Percentiles rank a stretch among this genome's conserved stretches.
These are phyloP conservation scores for Leccinum griseonigrum DNA, from an alignment of 1,284 basidiomycete genomes.

Conservation along the genomic window DNA sequence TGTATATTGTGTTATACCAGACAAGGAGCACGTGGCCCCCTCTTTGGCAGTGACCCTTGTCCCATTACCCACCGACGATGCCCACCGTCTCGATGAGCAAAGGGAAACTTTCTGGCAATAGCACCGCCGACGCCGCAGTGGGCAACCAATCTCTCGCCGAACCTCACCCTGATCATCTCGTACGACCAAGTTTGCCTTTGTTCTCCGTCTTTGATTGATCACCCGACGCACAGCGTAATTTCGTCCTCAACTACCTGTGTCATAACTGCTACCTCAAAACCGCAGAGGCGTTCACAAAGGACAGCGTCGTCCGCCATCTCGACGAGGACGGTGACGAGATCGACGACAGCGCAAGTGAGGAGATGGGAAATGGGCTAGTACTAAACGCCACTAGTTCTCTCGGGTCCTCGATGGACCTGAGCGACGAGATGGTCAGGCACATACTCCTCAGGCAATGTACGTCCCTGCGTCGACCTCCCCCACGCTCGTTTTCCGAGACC, in stretches of 20 bases:
- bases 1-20: background rate
- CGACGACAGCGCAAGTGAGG: slow-evolving; percentile 22
- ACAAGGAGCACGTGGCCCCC: slow-evolving; percentile 19
- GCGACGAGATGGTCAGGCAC: slow-evolving; percentile 44
- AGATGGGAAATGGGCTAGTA: slow-evolving; percentile 14
- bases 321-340: slow-evolving; percentile 72
- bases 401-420: slow-evolving; percentile 32
- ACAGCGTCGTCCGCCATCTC: slow-evolving; percentile 57
- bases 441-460: slow-evolving; percentile 59
- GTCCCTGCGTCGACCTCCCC: slow-evolving; percentile 15
- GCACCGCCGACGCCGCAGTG: background rate
- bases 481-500: background rate
- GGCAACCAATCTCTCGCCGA: slow-evolving; percentile 25
- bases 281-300: slow-evolving; percentile 67
- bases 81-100: slow-evolving; percentile 18
- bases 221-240: slow-evolving; percentile 47
- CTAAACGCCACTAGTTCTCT: slow-evolving; percentile 2
- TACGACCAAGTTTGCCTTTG: slow-evolving; percentile 7
- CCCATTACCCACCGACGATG: slow-evolving; percentile 17
- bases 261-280: slow-evolving; percentile 72
- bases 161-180: slow-evolving; percentile 28
- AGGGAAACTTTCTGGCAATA: slow-evolving; percentile 14
- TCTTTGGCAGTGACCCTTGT: background rate
- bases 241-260: slow-evolving; percentile 80
- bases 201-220: slow-evolving; percentile 3